Conservation (phyloP, 805 yeast species). For the Candida stauntonica region DNA sequence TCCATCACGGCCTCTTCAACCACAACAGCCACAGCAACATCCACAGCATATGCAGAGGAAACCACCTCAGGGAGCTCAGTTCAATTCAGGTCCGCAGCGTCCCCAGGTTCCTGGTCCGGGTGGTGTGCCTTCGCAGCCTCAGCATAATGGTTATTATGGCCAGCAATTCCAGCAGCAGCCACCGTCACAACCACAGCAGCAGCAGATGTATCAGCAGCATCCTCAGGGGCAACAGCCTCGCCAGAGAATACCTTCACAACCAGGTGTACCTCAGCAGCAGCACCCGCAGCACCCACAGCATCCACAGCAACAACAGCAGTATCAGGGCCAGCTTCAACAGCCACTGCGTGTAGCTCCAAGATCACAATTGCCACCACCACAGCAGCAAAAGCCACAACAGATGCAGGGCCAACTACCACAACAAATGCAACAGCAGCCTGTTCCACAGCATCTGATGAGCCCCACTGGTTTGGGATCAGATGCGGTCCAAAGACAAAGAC, state of each 20-base stretch:
- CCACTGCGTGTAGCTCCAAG: conserved; percentile 9
- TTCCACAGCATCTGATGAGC: conserved; percentile 5
- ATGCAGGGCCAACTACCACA: conserved; percentile 12
- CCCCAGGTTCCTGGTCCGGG: too few species aligned
- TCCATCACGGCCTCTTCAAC: background rate
- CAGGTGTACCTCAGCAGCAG: conserved; percentile 5
- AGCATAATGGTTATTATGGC: too few species aligned
- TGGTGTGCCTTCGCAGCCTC: too few species aligned
- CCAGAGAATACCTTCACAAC: too few species aligned
- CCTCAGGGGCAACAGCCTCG: too few species aligned
- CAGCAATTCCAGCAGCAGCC: background rate
- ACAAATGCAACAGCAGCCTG: conserved; percentile 20
- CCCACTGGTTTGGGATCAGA: background rate
- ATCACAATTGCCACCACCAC: conserved; percentile 3
- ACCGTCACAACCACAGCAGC: conserved; percentile 3
- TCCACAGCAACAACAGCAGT: conserved; percentile 15
- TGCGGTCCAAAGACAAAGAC: conserved; percentile 4
- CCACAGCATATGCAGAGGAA: background rate
- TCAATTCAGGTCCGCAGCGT: too few species aligned
- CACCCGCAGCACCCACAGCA: conserved; percentile 20
- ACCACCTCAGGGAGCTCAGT: background rate
- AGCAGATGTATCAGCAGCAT: conserved; percentile 4
- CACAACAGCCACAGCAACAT: background rate
- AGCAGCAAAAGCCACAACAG: conserved; percentile 7
- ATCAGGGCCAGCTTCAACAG: conserved; percentile 19